Base-by-base conservation (phyloP, 2,329 filamentous ascomycete species). In the Alternaria alternata region DNA sequence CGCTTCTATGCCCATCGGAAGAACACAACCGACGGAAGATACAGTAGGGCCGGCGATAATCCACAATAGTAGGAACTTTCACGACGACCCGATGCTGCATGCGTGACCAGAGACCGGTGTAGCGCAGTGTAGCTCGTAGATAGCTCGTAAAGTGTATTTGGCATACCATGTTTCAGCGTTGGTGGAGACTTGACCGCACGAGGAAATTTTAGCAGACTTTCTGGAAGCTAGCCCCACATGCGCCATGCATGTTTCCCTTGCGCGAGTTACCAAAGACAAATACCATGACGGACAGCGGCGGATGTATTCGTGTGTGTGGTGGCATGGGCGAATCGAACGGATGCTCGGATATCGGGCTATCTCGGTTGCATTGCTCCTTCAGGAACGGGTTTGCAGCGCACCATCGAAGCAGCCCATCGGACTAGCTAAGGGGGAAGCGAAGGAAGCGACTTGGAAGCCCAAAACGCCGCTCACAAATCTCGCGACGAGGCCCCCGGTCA, bases 151-250 rank as follows among this genome's bases (percentile, higher is more conserved):
- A 47, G 43, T 53, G 53, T 43, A 61, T 61, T 61, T 52, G 58
- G 58, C 54, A 39, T 61, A 28, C 54, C 48, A 41, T 51, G 58
- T 61, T 61, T 61, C 58, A 61, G 41, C 54, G 48, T 16, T 9
- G 41, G 11, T 24, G 51, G 47, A 44, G 51, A 30, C 14, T 12
- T 26, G 24, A 32, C 42, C 41, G 42, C 34, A 30, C 28, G 47
- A 47, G 57, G 51, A 56, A 44, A 51, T 43, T 57, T 36, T 57
- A 51, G 39, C 57, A 57, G 34, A 26, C 26, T 57, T 30, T 57
- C 36, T 47, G 47, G 52, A 36, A 36, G 32, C 32, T 36, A 36
- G 32, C 32, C 32, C 32, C 41, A 32, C 41, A 51, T 51, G 53
- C 51, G 57, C 41, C 53, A 51, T 38, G 26, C 57, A 38, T 42